A percentile compares a stretch with the other conserved stretches of the same genome.
Conservation (phyloP, 768 basidiomycete species). For the Boletus pseudo-olivaceus region DNA sequence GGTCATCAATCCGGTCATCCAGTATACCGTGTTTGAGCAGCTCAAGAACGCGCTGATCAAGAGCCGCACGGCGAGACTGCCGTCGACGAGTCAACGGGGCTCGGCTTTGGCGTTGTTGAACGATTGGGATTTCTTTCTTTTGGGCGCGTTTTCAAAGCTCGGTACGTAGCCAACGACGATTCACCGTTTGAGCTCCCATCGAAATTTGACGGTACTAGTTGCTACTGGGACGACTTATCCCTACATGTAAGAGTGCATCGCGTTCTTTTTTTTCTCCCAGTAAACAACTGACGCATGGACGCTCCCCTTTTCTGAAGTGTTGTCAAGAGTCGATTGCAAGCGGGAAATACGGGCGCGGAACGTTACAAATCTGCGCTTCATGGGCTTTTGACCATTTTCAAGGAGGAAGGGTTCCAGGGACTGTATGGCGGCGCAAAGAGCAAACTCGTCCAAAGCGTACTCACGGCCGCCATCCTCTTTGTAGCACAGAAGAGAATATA, state of each 20-base stretch:
- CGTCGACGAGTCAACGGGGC: constrained; percentile 44
- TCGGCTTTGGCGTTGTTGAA: constrained; percentile 51
- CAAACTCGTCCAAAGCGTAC: constrained; percentile 88
- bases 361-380: constrained; percentile 74
- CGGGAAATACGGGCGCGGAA: constrained; percentile 62
- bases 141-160: constrained; percentile 93
- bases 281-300: not conserved
- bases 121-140: constrained; percentile 89
- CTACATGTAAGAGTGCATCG: constrained; percentile 50
- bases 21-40: constrained; percentile 94
- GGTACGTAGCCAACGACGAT: constrained; percentile 37
- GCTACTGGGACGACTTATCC: constrained; percentile 66
- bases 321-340: constrained; percentile 77
- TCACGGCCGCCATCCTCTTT: constrained; percentile 93
- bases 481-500: constrained; percentile 82
- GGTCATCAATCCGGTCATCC: constrained; percentile 91
- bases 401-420: constrained; percentile 76
- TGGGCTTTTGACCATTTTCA: constrained; percentile 74
- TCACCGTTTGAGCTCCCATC: not conserved
- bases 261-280: not conserved
- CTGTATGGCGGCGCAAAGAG: constrained; percentile 84
- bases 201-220: constrained; percentile 29
- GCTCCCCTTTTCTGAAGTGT: constrained; percentile 36
- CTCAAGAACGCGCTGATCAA: constrained; percentile 80
- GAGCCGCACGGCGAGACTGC: constrained; percentile 52